Evolutionary conservation across 768 basidiomycete genomes (phyloP), one percentile per base, ranked within the genome.

Genomic region (Exidia glandulosa): DNA sequence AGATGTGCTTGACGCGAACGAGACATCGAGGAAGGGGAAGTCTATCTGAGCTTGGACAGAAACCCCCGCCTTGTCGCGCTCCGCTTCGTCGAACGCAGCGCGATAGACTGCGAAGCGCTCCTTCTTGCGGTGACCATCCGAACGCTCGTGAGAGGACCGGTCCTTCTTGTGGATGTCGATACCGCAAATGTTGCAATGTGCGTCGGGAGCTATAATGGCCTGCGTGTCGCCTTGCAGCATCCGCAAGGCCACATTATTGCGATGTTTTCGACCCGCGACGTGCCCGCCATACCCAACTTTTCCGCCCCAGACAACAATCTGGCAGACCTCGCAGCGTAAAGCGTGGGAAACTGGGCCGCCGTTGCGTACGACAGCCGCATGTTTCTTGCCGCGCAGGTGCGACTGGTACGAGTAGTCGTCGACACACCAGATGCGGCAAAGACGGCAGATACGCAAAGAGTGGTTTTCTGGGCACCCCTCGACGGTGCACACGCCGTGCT

Each of bases 41-140:
- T 54, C 50, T 2, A 19, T 29, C 14, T 54, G 25, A 13, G 50
- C 25, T 14, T 31, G 14, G 2, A 86, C 67, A 0, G 66, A 63
- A 9, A 84, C 68, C 1, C 79, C 81, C 52, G 83, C 72, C 57
- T 81, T 82, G 62, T 85, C 82, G 45, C 74, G 75, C 57, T 82
- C 79, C 0, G 82, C 78, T 45, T 80, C 79, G 12, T 81, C 79
- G 14, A 82, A 59, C 0, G 75, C 78, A 1, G 73, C 68, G 45
- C 73, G 71, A 61, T 78, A 79, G 4, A 70, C 65, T 0, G 74
- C 62, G 60, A 74, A 81, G 6, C 60, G 63, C 63, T 76, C 74
- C 29, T 73, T 74, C 32, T 68, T 70, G 27, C 61, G 60, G 62
- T 83, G 81, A 16, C 64, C 67, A 34, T 27, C 16, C 13, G 59